Conservation (phyloP, 73 alveolate species). For the Paramecium tetraurelia region DNA sequence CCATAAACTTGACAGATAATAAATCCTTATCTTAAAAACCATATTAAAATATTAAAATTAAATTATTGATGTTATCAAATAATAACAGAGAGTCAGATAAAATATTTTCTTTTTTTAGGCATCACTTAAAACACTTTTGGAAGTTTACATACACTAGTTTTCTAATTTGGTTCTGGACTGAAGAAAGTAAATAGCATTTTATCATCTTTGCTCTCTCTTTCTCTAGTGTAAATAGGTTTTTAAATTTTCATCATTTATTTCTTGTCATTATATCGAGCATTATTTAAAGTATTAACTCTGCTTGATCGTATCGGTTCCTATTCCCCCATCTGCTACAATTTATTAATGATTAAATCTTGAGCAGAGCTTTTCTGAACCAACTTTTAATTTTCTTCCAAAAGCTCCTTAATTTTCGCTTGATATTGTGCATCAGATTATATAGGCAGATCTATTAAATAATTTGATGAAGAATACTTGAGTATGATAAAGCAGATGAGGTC, state of each 20-base stretch:
- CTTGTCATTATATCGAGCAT: background rate
- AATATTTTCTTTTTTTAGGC: background rate
- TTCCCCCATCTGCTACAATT: background rate
- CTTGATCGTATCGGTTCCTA: background rate
- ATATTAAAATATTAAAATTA: background rate
- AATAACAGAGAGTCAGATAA: background rate
- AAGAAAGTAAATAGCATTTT: background rate
- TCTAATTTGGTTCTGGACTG: background rate
- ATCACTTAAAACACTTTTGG: background rate
- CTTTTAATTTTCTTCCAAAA: background rate
- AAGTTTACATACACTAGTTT: background rate
- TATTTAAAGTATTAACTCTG: background rate
- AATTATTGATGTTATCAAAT: background rate
- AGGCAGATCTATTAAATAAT: background rate
- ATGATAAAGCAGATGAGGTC: background rate
- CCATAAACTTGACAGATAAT: background rate
- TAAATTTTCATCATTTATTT: background rate
- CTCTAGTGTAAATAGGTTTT: background rate
- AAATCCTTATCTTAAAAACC: background rate
- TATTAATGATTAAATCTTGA: background rate
- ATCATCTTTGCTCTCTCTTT: background rate
- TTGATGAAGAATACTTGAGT: background rate
- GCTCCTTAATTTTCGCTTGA: background rate
- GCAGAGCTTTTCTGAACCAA: background rate
- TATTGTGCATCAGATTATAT: background rate